Percentiles rank a stretch among this genome's conserved stretches.
phyloP scores from a whole-genome alignment of 768 basidiomycete genomes.

The Fomitopsis pulvina region DNA sequence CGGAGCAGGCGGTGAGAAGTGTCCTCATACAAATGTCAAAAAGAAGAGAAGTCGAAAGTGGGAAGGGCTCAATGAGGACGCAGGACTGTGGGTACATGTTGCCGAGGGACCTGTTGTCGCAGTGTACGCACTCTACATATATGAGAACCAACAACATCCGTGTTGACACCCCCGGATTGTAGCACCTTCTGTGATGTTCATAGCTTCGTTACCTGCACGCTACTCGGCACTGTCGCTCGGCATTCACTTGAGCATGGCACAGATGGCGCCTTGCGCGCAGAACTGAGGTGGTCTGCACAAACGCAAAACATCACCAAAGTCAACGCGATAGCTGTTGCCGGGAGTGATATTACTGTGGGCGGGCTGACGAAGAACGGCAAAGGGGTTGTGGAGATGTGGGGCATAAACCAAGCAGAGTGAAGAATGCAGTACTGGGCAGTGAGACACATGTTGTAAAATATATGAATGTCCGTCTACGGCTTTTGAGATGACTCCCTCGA shows the following conservation, averaged over 20 bases:
- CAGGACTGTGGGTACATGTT: conserved; percentile 40
- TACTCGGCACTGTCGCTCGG: conserved; percentile 48
- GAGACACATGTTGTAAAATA: no score
- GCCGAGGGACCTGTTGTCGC: conserved; percentile 73
- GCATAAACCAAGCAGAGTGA: not conserved
- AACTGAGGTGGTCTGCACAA: conserved; percentile 41
- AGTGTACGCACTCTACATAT: conserved; percentile 37
- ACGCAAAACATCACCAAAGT: conserved; percentile 49
- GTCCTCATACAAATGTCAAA: conserved; percentile 14
- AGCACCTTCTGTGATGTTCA: conserved; percentile 47
- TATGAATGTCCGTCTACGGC: not conserved
- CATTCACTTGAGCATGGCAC: conserved; percentile 19
- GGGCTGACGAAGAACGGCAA: conserved; percentile 52
- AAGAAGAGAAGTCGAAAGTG: conserved; percentile 59
- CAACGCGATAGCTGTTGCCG: conserved; percentile 50
- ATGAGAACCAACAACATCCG: conserved; percentile 2
- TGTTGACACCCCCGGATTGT: not conserved
- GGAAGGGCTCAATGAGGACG: conserved; percentile 55
- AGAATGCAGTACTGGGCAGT: no score
- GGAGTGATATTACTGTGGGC: conserved; percentile 47
- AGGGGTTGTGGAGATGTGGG: conserved; percentile 63
- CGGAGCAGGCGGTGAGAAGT: conserved; percentile 62
- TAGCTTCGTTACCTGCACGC: conserved; percentile 47
- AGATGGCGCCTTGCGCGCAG: conserved; percentile 32
- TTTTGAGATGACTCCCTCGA: not conserved